A percentile compares a stretch with the other conserved stretches of the same genome.
phyloP scores from a whole-genome alignment of 768 basidiomycete species.

The Termitomyces titanicus region DNA sequence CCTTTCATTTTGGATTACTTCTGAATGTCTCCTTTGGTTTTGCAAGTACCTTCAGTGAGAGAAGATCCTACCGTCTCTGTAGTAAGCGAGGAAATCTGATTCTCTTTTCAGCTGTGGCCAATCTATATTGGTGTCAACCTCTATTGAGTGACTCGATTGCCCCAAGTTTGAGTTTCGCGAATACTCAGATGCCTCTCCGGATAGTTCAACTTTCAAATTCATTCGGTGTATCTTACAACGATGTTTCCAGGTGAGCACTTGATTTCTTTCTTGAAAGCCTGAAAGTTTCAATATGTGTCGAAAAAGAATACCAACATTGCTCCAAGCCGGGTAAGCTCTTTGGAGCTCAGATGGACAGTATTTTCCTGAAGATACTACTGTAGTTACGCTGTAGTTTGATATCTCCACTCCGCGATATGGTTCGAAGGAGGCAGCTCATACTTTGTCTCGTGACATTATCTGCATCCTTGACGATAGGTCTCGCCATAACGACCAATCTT shows the following conservation, averaged over 20 bases:
- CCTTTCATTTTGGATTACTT: slow-evolving; percentile 48
- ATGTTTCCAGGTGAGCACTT: slow-evolving; percentile 31
- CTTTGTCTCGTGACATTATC: slow-evolving; percentile 54
- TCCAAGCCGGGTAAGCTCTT: slow-evolving; percentile 54
- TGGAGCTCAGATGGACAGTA: not conserved
- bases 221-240: slow-evolving; percentile 30
- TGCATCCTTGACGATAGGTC: slow-evolving; percentile 60
- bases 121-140: slow-evolving; percentile 80
- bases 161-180: not conserved
- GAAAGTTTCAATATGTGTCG: not conserved
- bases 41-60: slow-evolving; percentile 51
- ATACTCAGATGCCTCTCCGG: not conserved
- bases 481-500: slow-evolving; percentile 56
- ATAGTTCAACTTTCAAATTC: slow-evolving; percentile 36
- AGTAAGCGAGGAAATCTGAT: not conserved
- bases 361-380: not conserved
- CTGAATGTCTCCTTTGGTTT: slow-evolving; percentile 59
- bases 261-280: slow-evolving; percentile 20
- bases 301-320: slow-evolving; percentile 53
- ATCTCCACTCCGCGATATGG: slow-evolving; percentile 78
- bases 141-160: slow-evolving; percentile 47
- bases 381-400: slow-evolving; percentile 62
- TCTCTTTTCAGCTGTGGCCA: slow-evolving; percentile 49
- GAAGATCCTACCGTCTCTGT: not conserved
- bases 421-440: slow-evolving; percentile 68